Conservation (phyloP, 2,329 filamentous ascomycete genomes). For the Penicillium sp. region DNA sequence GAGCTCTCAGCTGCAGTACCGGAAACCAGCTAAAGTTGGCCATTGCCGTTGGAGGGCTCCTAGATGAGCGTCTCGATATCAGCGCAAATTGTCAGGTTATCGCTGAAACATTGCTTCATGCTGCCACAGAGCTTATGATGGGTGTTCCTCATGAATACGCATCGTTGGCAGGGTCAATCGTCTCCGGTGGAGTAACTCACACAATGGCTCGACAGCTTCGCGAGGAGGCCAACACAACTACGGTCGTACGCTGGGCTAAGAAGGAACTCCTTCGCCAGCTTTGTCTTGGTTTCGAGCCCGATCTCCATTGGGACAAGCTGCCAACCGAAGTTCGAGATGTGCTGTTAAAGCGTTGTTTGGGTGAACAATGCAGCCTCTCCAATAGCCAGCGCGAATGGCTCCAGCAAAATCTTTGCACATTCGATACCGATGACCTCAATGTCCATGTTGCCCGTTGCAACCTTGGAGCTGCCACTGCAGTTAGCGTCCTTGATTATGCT, state of each 20-base stretch:
- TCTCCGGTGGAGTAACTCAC: constrained; percentile 33
- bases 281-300: constrained; percentile 49
- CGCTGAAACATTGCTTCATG: constrained; percentile 38
- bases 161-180: constrained; percentile 31
- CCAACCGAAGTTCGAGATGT: constrained; percentile 46
- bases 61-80: constrained; percentile 32
- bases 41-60: constrained; percentile 30
- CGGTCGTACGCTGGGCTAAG: constrained; percentile 41
- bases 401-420: constrained; percentile 37
- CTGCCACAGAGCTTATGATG: constrained; percentile 34
- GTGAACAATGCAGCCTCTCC: constrained; percentile 40
- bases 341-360: constrained; percentile 47
- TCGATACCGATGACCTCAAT: constrained; percentile 36
- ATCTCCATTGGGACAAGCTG: constrained; percentile 52
- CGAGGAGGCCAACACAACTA: constrained; percentile 36
- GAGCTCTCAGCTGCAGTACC: constrained; percentile 33
- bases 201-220: constrained; percentile 32
- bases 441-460: constrained; percentile 50
- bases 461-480: constrained; percentile 42
- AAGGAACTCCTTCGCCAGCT: constrained; percentile 48
- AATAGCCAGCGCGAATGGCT: constrained; percentile 45
- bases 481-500: constrained; percentile 32
- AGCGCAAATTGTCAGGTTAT: constrained; percentile 37
- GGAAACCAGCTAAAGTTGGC: constrained; percentile 26
- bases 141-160: constrained; percentile 38